A percentile compares a stretch with the other conserved stretches of the same genome.
phyloP scores from a whole-genome alignment of 805 yeast genomes.

The Tetrapisispora taiwanensis region DNA sequence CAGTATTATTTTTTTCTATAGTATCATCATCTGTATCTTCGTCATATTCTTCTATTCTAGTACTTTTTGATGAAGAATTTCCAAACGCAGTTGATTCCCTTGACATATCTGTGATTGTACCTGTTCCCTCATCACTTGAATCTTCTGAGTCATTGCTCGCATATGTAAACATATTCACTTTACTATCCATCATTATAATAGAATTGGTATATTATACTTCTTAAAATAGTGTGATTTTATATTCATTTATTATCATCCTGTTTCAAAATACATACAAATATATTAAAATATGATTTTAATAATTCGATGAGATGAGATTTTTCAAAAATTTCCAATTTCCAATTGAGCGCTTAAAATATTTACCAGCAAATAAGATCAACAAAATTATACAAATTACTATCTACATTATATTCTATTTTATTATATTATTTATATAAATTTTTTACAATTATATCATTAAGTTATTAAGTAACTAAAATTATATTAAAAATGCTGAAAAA shows the following conservation, averaged over 20 bases:
- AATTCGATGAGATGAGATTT: constrained; percentile 1
- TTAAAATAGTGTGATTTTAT: too few species aligned
- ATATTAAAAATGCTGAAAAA: background rate
- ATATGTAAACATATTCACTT: background rate
- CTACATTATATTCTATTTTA: too few species aligned
- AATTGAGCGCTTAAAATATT: background rate
- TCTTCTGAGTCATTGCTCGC: background rate
- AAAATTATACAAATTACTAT: too few species aligned
- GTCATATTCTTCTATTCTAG: background rate
- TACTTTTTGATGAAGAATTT: background rate
- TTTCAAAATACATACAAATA: too few species aligned
- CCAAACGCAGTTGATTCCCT: background rate
- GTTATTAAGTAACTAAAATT: too few species aligned
- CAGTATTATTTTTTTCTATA: background rate
- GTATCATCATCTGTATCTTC: too few species aligned
- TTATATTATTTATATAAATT: too few species aligned
- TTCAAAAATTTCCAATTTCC: background rate
- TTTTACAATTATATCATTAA: too few species aligned
- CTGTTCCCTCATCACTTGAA: background rate
- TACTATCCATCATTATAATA: too few species aligned
- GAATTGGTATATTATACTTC: background rate
- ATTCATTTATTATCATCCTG: too few species aligned
- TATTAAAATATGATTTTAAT: too few species aligned
- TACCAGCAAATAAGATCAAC: too few species aligned
- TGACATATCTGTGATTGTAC: background rate